Evolutionary conservation across 192 early-diverging fungal genomes (phyloP).

Genomic region (Mortierella antarctica): DNA sequence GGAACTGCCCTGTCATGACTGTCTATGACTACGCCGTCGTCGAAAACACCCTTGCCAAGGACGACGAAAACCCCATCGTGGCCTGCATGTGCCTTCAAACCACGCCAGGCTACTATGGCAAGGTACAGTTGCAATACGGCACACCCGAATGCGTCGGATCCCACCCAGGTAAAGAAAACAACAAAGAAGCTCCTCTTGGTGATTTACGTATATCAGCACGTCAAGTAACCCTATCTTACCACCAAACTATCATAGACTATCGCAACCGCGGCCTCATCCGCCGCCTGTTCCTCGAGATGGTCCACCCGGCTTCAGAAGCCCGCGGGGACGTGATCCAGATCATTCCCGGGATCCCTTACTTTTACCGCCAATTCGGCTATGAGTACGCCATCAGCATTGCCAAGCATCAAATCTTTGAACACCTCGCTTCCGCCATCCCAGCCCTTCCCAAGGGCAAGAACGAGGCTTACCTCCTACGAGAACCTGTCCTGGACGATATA

Average conservation of each 20-base stretch:
- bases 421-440: not conserved
- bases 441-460: not conserved
- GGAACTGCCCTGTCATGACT: slow-evolving; percentile 17
- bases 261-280: slow-evolving; percentile 24
- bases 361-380: slow-evolving; percentile 49
- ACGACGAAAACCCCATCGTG: slow-evolving; percentile 37
- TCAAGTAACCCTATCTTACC: not conserved
- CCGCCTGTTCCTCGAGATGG: slow-evolving; percentile 18
- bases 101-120: slow-evolving; percentile 26
- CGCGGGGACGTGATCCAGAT: slow-evolving; percentile 29
- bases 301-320: slow-evolving; percentile 24
- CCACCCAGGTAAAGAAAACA: slow-evolving; percentile 20
- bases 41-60: slow-evolving; percentile 27
- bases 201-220: not conserved
- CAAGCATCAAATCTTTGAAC: not conserved
- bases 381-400: slow-evolving; percentile 22
- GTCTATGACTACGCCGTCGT: slow-evolving; percentile 35
- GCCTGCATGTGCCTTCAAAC: slow-evolving; percentile 17
- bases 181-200: not conserved
- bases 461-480: slow-evolving; percentile 6
- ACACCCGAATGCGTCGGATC: slow-evolving; percentile 23
- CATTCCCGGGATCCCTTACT: slow-evolving; percentile 35
- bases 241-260: slow-evolving; percentile 3
- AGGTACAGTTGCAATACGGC: slow-evolving; percentile 4
- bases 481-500: slow-evolving; percentile 22